phyloP scores from a whole-genome alignment of 2,329 filamentous ascomycete species.

The Lasiodiplodia sp. region DNA sequence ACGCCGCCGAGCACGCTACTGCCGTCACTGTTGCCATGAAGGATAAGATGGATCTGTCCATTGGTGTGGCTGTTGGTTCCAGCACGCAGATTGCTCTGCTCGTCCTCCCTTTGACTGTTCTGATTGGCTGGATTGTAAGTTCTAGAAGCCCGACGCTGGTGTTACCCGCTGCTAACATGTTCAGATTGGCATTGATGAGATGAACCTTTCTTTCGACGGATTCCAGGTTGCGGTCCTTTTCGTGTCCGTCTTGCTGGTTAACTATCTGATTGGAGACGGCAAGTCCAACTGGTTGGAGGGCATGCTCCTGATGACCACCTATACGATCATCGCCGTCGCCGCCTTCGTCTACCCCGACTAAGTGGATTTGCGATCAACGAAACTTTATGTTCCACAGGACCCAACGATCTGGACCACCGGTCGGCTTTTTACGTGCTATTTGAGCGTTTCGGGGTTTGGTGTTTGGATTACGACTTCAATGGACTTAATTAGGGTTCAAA shows the following conservation, averaged over 20 bases:
- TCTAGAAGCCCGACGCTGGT: neutral
- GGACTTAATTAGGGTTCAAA: constrained; percentile 5
- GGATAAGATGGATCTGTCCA: constrained; percentile 73
- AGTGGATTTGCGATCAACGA: constrained; percentile 9
- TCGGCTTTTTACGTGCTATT: neutral
- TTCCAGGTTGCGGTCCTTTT: constrained; percentile 78
- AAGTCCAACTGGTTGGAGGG: constrained; percentile 68
- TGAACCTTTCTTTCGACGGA: constrained; percentile 84
- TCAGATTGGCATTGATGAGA: constrained; percentile 60
- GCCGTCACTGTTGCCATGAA: constrained; percentile 68
- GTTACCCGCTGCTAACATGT: neutral
- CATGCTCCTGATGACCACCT: constrained; percentile 65
- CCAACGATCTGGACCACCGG: neutral
- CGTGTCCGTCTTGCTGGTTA: constrained; percentile 63
- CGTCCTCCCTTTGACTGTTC: constrained; percentile 66
- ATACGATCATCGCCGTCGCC: constrained; percentile 68
- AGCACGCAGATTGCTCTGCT: constrained; percentile 71
- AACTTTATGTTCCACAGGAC: neutral
- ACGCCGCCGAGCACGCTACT: constrained; percentile 71
- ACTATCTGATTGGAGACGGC: constrained; percentile 68
- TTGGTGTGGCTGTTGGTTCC: constrained; percentile 70
- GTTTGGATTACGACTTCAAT: constrained; percentile 18
- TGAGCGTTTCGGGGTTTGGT: constrained; percentile 23
- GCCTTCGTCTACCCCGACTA: constrained; percentile 59
- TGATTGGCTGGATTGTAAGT: constrained; percentile 64